phyloP scores from a whole-genome alignment of 2,329 filamentous ascomycete species.

The Fonsecaea pedrosoi region DNA sequence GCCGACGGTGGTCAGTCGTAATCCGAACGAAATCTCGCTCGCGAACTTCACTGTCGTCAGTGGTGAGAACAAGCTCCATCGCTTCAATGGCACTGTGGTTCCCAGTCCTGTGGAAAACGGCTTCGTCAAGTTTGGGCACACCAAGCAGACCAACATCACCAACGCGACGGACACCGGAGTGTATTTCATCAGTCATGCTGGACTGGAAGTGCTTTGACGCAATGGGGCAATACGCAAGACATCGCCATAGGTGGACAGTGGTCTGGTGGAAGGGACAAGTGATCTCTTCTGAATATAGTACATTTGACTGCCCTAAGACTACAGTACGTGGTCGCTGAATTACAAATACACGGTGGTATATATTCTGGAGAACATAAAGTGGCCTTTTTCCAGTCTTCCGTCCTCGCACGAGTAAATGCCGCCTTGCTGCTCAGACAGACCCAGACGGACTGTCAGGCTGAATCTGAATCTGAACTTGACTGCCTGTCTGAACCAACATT shows the following conservation, averaged over 20 bases:
- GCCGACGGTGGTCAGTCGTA: slow-evolving; percentile 65
- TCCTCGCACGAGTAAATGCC: background rate
- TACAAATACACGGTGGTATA: background rate
- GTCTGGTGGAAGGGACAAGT: background rate
- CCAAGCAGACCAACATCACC: slow-evolving; percentile 45
- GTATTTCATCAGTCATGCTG: slow-evolving; percentile 42
- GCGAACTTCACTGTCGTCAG: slow-evolving; percentile 72
- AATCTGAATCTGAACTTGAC: background rate
- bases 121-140: slow-evolving; percentile 45
- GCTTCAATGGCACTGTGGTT: slow-evolving; percentile 52
- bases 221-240: background rate
- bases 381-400: background rate
- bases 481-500: background rate
- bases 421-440: background rate
- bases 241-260: background rate
- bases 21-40: slow-evolving; percentile 68
- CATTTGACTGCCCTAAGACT: background rate
- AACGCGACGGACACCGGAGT: slow-evolving; percentile 46
- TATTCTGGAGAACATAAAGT: background rate
- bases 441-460: background rate
- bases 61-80: slow-evolving; percentile 65
- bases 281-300: background rate
- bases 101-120: slow-evolving; percentile 56
- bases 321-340: background rate
- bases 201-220: slow-evolving; percentile 31